Conservation (phyloP, 805 yeast genomes). For the Vanderwaltozyma tropicalis region DNA sequence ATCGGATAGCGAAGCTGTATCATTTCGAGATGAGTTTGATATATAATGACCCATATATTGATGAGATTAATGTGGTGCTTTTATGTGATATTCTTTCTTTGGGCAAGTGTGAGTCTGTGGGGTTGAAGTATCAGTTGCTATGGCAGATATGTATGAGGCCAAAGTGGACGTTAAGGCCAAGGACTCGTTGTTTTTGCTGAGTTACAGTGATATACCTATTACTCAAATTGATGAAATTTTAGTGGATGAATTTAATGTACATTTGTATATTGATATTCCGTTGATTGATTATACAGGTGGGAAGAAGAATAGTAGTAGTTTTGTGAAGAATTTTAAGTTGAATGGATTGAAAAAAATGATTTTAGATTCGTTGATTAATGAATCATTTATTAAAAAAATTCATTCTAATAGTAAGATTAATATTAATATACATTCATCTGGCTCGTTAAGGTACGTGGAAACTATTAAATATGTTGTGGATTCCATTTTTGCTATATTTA, state of each 20-base stretch:
- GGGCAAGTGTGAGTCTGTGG: no score
- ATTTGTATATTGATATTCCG: conserved; percentile 26
- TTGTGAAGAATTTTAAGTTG: conserved; percentile 24
- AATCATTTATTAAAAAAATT: conserved; percentile 15
- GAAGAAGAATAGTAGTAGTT: conserved; percentile 4
- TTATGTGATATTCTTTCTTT: no score
- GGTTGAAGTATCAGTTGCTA: no score
- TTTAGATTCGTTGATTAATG: conserved; percentile 18
- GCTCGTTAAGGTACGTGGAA: conserved; percentile 27
- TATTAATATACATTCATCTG: conserved; percentile 18
- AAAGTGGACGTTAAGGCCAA: conserved; percentile 22
- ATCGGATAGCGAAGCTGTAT: no score
- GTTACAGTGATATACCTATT: conserved; percentile 20
- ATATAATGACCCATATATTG: no score
- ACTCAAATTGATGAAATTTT: not conserved
- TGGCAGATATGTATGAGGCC: no score
- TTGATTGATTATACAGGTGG: conserved; percentile 20
- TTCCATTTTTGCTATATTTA: conserved; percentile 12
- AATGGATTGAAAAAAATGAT: conserved; percentile 14
- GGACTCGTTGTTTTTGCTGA: conserved; percentile 22
- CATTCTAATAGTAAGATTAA: not conserved
- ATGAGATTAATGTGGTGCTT: no score
- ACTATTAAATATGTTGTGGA: conserved; percentile 26
- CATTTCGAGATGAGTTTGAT: no score
- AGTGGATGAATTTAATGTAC: conserved; percentile 13